phyloP scores from a whole-genome alignment of 441 rosid species.

The Theobroma grandiflorum region DNA sequence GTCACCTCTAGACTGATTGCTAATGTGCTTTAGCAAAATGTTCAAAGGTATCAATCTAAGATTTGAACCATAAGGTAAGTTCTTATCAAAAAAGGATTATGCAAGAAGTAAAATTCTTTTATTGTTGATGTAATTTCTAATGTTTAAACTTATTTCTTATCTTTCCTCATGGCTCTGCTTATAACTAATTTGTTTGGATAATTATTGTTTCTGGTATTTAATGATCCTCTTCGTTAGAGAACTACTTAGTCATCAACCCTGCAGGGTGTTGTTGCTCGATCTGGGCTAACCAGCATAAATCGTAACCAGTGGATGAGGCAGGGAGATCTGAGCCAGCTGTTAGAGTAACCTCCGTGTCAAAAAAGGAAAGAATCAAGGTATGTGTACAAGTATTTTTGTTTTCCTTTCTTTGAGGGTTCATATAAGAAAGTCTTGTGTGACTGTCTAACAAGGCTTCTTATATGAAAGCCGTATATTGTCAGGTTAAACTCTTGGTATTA shows the following conservation, averaged over 20 bases:
- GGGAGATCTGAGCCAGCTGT: not conserved
- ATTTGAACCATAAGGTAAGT: no score
- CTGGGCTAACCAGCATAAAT: not conserved
- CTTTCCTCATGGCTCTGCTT: no score
- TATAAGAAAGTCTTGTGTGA: not conserved
- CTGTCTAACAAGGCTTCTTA: not conserved
- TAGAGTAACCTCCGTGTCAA: not conserved
- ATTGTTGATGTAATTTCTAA: no score
- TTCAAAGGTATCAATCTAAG: no score
- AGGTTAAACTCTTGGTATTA: no score
- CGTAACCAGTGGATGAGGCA: not conserved
- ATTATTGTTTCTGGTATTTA: no score
- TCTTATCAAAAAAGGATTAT: no score
- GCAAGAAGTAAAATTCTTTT: no score
- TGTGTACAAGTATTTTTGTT: not conserved
- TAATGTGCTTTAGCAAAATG: no score
- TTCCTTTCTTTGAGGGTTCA: not conserved
- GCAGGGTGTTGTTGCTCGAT: not conserved
- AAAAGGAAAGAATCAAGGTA: not conserved
- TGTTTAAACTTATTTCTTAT: no score
- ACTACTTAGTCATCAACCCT: not conserved
- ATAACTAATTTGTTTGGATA: no score
- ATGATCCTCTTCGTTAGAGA: not conserved
- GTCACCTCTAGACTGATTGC: no score
- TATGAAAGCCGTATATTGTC: not conserved